Base-by-base conservation (phyloP, 768 basidiomycete genomes). In the Mycena amicta region DNA sequence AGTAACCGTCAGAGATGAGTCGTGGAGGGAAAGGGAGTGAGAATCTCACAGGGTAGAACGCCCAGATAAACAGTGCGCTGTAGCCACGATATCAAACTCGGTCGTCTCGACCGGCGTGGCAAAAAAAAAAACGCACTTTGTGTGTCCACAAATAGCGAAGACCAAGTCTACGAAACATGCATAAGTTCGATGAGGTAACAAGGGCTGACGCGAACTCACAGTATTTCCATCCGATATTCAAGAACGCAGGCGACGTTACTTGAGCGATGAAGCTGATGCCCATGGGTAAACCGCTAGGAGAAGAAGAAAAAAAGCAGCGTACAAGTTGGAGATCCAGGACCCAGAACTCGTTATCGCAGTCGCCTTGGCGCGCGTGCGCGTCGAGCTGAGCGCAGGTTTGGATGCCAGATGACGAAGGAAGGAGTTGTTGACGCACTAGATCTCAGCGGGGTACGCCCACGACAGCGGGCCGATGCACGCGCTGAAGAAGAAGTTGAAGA, bases 401-500 rank as follows among this genome's bases (percentile, higher is more conserved):
- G n/a, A n/a, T 26, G 33, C 8, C n/a, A 49, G 16, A 5, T 31
- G n/a, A n/a, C n/a, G n/a, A n/a, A n/a, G n/a, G n/a, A n/a, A n/a
- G n/a, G n/a, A n/a, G 18, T 3, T 43, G 20, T 33, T n/a, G 26
- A 28, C 68, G 26, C 29, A 66, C 68, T 67, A 77, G 18, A 80
- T 79, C 59, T 79, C 77, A 3, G 75, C 77, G 0, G 77, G 78
- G 57, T 77, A 77, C 3, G 78, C 79, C 79, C 79, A 80, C 1
- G 75, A 76, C 6, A 79, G 67, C 6, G 78, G 78, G 1, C 78
- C 79, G 30, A 80, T 78, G 51, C 77, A 78, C 2, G 77, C 71
- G 52, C 74, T 76, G 63, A 79, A 80, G 70, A 78, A 77, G 70
- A 79, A 77, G 60, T 79, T 78, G 73, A 79, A 80, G 33, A 80